phyloP scores from a whole-genome alignment of 148 eudicot genomes.

The Camellia lanceoleosa region DNA sequence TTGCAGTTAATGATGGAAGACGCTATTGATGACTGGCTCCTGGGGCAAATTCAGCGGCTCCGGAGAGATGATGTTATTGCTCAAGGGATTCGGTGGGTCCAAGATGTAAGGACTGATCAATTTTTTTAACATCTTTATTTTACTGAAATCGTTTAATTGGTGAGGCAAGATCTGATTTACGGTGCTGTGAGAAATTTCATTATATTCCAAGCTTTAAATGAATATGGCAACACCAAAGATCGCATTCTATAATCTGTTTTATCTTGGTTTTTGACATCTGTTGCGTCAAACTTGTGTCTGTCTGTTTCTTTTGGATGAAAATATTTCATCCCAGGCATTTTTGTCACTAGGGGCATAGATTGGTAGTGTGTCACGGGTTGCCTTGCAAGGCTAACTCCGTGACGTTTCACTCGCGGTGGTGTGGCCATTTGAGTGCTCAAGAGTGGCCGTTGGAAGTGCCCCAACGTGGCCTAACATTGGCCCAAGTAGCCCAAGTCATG shows the following conservation, averaged over 20 bases:
- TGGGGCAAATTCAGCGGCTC: conserved; percentile 84
- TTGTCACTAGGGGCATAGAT: background rate
- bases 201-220: background rate
- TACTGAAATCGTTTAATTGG: background rate
- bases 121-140: conserved; percentile 8
- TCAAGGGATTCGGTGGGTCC: conserved; percentile 81
- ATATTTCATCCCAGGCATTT: background rate
- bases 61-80: conserved; percentile 83
- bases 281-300: background rate
- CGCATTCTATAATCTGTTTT: background rate
- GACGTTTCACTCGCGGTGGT: no score
- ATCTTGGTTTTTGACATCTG: background rate
- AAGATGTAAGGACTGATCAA: conserved; percentile 60
- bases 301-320: background rate
- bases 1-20: conserved; percentile 95
- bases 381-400: no score
- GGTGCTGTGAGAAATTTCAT: background rate
- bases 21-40: conserved; percentile 94
- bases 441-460: no score
- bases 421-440: no score
- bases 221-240: background rate
- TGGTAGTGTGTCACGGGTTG: no score
- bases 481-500: no score
- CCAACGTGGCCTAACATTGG: no score
- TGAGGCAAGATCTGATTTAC: background rate